A percentile compares a stretch with the other conserved stretches of the same genome.
These are phyloP conservation scores for Coemansia erecta DNA, from an alignment of 192 early-diverging fungal species.

Conservation along the genomic window DNA sequence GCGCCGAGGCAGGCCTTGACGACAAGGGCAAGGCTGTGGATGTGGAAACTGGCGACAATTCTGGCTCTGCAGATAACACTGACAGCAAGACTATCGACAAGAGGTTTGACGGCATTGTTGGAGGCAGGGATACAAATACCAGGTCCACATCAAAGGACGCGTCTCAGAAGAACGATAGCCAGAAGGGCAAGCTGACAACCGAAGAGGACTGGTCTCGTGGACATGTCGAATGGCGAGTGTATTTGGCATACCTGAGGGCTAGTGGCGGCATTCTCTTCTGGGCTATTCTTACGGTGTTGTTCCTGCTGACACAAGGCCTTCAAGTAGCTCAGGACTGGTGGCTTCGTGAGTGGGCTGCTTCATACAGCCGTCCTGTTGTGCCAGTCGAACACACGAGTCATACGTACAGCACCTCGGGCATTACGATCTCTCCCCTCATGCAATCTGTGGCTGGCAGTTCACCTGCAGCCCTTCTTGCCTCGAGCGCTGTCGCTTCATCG, in stretches of 20 bases:
- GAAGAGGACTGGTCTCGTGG: conserved; percentile 83
- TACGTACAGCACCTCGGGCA: too few species aligned
- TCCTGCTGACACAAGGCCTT: conserved; percentile 30
- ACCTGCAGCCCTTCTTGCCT: background rate
- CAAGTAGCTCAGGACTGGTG: conserved; percentile 51
- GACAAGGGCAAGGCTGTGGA: conserved; percentile 38
- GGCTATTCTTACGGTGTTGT: conserved; percentile 45
- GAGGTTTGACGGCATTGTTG: conserved; percentile 24
- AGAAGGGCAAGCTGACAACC: conserved; percentile 64
- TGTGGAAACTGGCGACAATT: conserved; percentile 4
- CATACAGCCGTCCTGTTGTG: conserved; percentile 13
- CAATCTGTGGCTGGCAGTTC: too few species aligned
- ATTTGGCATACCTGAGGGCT: conserved; percentile 69
- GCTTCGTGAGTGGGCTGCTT: conserved; percentile 51
- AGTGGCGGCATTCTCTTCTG: conserved; percentile 67
- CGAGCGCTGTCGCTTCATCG: background rate
- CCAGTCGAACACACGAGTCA: background rate
- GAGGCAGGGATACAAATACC: background rate
- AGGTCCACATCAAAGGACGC: conserved; percentile 63
- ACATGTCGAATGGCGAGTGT: conserved; percentile 71
- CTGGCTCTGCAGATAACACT: background rate
- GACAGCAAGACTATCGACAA: conserved; percentile 13
- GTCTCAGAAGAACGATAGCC: conserved; percentile 1
- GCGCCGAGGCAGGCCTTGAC: conserved; percentile 12
- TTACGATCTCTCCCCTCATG: too few species aligned